Base-by-base conservation (phyloP, 106 monocot genomes). In the Dendrobium catenatum region DNA sequence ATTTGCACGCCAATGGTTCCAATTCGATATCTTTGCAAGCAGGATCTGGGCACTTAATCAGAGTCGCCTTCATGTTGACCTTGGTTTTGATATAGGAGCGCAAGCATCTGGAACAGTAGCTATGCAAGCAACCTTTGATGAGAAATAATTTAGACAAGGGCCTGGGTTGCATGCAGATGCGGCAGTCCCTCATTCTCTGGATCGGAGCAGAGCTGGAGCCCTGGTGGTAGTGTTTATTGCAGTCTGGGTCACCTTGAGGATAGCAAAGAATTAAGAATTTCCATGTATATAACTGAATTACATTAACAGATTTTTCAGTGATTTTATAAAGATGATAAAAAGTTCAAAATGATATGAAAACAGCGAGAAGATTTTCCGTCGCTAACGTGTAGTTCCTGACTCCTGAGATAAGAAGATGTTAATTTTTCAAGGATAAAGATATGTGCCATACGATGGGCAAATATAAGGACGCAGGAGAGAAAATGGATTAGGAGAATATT, bases 11-110 rank as follows among this genome's bases (percentile, higher is more conserved):
- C 13, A 55, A 73, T 51, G 82, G 82, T 6, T 82, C 76, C 4
- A 82, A 15, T 5, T 56, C 6, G 0, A 43, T 64, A 17, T 48
- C 9, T 16, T 29, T 66, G 76, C 82, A 82, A 17, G n/a, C 17
- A 7, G 59, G 27, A 76, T 82, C 76, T 3, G 82, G 82, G 76
- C 82, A 82, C 4, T 29, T 46, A 15, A 82, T 20, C 7, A 40
- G 4, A 42, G 64, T 46, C 3, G 64, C n/a, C 26, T 82, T 82
- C 27, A 15, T 75, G 6, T 82, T 24, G 19, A 82, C 24, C 56
- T 64, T 82, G 9, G 76, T 17, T 7, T 26, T 17, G 22, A 82
- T 46, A 61, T 82, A 76, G 5, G 22, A 6, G 42, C 61, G 64
- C 27, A 76, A 0, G 17, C 76, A 82, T 6, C 64, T 17, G 13